Conservation (phyloP, 768 basidiomycete species). For the Mycena galericulata region DNA sequence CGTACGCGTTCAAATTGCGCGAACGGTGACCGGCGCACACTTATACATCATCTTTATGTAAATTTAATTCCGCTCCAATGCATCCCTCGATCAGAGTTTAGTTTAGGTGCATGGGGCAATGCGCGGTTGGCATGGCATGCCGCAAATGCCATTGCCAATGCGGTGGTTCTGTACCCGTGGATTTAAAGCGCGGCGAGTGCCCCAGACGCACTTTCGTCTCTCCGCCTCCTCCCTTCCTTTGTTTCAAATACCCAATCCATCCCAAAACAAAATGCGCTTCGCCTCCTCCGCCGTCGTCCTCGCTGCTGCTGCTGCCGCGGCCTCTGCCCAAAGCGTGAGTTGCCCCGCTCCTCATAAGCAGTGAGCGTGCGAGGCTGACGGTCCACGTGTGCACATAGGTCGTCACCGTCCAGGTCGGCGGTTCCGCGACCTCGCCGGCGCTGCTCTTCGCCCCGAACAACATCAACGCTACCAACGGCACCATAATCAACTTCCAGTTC, state of each 20-base stretch:
- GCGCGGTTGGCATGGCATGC: no score
- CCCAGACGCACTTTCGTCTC: not conserved
- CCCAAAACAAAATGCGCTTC: conserved; percentile 14
- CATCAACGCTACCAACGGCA: conserved; percentile 56
- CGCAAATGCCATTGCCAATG: no score
- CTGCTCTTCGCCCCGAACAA: conserved; percentile 59
- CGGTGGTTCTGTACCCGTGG: no score
- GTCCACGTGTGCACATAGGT: conserved; percentile 2
- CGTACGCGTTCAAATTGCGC: no score
- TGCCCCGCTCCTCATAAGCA: no score
- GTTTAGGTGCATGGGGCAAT: no score
- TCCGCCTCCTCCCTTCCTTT: not conserved
- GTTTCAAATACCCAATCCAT: not conserved
- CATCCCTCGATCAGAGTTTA: no score
- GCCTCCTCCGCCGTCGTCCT: conserved; percentile 1
- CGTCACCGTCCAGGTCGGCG: conserved; percentile 32
- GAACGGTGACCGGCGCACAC: no score
- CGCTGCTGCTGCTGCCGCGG: conserved; percentile 26
- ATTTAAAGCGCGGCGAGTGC: no score
- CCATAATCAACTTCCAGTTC: conserved; percentile 62
- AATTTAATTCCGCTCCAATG: no score
- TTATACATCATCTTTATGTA: no score
- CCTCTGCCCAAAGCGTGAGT: conserved; percentile 31
- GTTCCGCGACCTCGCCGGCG: conserved; percentile 52
- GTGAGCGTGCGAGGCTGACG: not conserved